Base-by-base conservation (phyloP, 1,284 basidiomycete species). In the Sporisorium scitamineum region DNA sequence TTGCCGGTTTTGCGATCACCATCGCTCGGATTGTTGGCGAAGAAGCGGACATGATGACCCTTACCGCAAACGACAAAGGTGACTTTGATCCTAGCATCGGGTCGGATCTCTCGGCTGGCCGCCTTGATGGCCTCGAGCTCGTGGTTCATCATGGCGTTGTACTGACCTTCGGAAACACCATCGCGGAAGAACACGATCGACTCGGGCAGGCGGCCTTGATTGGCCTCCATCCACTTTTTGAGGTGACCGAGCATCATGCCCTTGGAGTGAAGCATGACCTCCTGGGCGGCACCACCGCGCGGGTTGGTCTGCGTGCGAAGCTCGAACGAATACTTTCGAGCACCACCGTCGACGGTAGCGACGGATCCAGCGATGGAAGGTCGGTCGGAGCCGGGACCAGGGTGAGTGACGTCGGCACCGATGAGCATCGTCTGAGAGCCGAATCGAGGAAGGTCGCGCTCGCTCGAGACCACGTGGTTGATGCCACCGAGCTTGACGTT, bases 111-210 rank as follows among this genome's bases (percentile, higher is more conserved):
- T 6, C 57, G 66, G 20, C 62, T 79, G 16, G 45, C 84, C 57
- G 75, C 65, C 53, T 85, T 79, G 61, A 88, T 83, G 1, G 85
- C 85, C 8, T 78, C 55, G 13, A 86, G 79, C 72, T 88, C 87
- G 9, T 75, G 78, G 67, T 87, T 77, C 11, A 87, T 86, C 56
- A 87, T 87, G 29, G 85, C 78, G 16, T 83, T 79, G 67, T 86
- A 88, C 74, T 88, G 87, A 0, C 88, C 88, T 62, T 89, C 87
- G 14, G 85, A 86, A 0, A 88, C 87, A 54, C 87, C 88, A 67
- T 88, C 87, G 52, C 87, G 86, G 84, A 87, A 87, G 77, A 88
- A 85, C 57, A 87, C 83, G 41, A 87, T 74, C 74, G 81, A 85
- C 14, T 81, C 64, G 0, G 87, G 86, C 18, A 85, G 76, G n/a